Conservation (phyloP, 1,284 basidiomycete species). For the Mycosarcoma maydis region DNA sequence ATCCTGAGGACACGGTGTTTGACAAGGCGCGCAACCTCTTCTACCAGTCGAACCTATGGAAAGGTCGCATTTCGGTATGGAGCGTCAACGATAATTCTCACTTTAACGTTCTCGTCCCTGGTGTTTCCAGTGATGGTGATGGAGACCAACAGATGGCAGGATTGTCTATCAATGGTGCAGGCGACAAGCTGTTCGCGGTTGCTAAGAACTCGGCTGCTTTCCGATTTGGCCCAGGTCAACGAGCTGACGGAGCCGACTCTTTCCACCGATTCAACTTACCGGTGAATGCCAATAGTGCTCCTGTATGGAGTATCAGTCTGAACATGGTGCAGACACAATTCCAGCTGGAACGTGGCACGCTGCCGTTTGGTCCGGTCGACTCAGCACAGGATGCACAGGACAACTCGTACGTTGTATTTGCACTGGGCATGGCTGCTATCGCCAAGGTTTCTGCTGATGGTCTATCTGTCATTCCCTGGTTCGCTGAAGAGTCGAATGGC, state of each 20-base stretch:
- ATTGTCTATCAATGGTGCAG: slow-evolving; percentile 49
- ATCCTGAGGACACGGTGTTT: slow-evolving; percentile 60
- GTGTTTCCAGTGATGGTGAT: slow-evolving; percentile 47
- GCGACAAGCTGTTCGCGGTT: slow-evolving; percentile 58
- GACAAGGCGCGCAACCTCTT: slow-evolving; percentile 52
- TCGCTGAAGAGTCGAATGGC: slow-evolving; percentile 52
- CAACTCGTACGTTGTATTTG: slow-evolving; percentile 64
- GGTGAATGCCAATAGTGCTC: slow-evolving; percentile 37
- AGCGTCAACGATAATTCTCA: slow-evolving; percentile 34
- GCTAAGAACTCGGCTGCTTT: slow-evolving; percentile 61
- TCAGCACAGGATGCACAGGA: slow-evolving; percentile 59
- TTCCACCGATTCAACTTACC: slow-evolving; percentile 64
- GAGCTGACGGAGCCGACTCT: slow-evolving; percentile 48
- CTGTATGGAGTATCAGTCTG: slow-evolving; percentile 54
- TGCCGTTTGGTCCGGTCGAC: slow-evolving; percentile 63
- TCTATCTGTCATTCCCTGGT: slow-evolving; percentile 45
- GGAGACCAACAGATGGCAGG: slow-evolving; percentile 64
- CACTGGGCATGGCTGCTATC: slow-evolving; percentile 61
- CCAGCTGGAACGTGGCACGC: slow-evolving; percentile 31
- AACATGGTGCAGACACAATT: slow-evolving; percentile 53
- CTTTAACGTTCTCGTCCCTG: slow-evolving; percentile 58
- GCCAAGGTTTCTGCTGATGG: slow-evolving; percentile 59
- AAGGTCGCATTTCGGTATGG: slow-evolving; percentile 54
- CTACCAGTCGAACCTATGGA: slow-evolving; percentile 65
- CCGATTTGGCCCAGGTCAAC: slow-evolving; percentile 52